Evolutionary conservation across 2,329 filamentous ascomycete genomes (phyloP), one percentile per base, ranked within the genome.

Genomic region (Aspergillus terreus): DNA sequence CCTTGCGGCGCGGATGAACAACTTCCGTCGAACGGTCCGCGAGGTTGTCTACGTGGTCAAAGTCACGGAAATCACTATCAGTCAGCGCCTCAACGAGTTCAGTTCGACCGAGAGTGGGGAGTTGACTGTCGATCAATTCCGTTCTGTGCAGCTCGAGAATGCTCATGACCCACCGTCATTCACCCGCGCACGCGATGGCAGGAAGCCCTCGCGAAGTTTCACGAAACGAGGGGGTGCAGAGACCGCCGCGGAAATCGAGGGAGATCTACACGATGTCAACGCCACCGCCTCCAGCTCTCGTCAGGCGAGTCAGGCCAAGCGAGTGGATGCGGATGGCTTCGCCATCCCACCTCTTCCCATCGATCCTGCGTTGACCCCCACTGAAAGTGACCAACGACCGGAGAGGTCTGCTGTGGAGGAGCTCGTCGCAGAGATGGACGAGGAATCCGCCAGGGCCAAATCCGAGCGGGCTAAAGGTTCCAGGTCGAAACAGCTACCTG

Each of bases 31-130:
- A 15, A 96, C 91, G 0, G 85, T 95, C 11, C 84, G 91, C 27
- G 94, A 99, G 71, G 88, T 99, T 7, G 92, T 97, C n/a, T 97
- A 96, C 68, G 89, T 96, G 35, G 92, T 96, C 68, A 97, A 96
- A 68, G 92, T 97, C 46, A 95, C 92, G 40, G 95, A 95, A 58
- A 82, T 90, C 55, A 99, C 94, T 6, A 90, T 99, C 54, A 88
- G 91, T 64, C 90, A 92, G 67, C 90, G 94, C 55, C 76, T 99
- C 9, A 86, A 92, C 58, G 94, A 99, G 66, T 99, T 97, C 73
- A 90, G 89, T 57, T 82, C 86, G 30, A 96, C 92, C 0, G 87
- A 90, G 56, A 91, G 87, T 54, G 90, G 90, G 58, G 83, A 84
- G 46, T 81, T 97, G 71, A 94, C 90, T 0, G 88, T 99, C 17